Conservation (phyloP, 495 filamentous ascomycete genomes). For the Bacidia gigantensis region DNA sequence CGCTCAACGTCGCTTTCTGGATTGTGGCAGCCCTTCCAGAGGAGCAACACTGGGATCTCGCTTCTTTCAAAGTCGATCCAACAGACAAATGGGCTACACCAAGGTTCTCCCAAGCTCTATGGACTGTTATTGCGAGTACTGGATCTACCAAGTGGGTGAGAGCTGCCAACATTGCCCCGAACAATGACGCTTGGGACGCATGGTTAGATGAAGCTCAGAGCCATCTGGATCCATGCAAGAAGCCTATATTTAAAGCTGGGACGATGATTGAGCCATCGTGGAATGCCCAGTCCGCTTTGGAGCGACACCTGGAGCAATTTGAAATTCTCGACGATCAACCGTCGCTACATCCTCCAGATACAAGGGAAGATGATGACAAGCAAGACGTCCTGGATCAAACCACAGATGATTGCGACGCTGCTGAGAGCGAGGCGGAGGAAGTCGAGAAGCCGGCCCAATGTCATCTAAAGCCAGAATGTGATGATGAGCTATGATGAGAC, state of each 20-base stretch:
- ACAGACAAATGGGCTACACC: conserved; percentile 19
- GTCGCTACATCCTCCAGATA: background rate
- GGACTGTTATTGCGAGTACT: conserved; percentile 29
- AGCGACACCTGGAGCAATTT: background rate
- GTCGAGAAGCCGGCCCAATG: no score
- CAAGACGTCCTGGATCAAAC: no score
- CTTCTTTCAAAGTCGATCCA: conserved; percentile 22
- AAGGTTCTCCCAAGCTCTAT: conserved; percentile 29
- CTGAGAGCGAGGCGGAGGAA: no score
- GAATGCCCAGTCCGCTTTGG: background rate
- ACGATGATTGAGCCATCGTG: background rate
- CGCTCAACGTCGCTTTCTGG: conserved; percentile 33
- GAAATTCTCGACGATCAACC: background rate
- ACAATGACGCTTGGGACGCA: conserved; percentile 24
- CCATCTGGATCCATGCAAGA: background rate
- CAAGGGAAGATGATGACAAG: background rate
- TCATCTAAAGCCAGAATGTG: no score
- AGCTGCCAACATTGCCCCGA: conserved; percentile 22
- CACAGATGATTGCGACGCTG: no score
- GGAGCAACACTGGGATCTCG: conserved; percentile 28
- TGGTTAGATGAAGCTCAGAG: conserved; percentile 26
- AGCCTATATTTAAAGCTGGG: background rate
- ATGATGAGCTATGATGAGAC: no score
- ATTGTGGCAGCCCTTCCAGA: conserved; percentile 30
- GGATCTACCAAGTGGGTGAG: conserved; percentile 25